phyloP scores from a whole-genome alignment of 768 basidiomycete genomes.

The Pleurotus eryngii region DNA sequence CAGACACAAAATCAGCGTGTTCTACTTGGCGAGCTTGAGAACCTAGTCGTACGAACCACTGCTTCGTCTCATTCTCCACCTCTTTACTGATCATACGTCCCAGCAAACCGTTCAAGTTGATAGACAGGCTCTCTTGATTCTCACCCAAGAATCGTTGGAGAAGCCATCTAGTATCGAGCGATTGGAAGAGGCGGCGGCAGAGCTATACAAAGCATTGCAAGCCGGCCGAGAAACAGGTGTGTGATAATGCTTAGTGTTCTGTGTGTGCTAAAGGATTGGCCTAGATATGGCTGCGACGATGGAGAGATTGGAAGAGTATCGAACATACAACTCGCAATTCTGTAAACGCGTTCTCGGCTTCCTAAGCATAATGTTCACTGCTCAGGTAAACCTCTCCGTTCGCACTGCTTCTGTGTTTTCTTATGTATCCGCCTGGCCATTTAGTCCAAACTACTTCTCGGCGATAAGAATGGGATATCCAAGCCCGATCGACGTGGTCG shows the following conservation, averaged over 20 bases:
- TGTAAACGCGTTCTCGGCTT: conserved; percentile 91
- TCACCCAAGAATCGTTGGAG: conserved; percentile 90
- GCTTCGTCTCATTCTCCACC: no score
- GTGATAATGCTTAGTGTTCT: conserved; percentile 7
- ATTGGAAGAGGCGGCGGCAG: conserved; percentile 79
- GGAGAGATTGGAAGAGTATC: conserved; percentile 88
- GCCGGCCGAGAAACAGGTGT: conserved; percentile 86
- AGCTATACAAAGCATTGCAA: conserved; percentile 93
- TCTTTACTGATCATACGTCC: conserved; percentile 1
- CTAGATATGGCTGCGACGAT: conserved; percentile 96
- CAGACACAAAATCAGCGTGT: conserved; percentile 94
- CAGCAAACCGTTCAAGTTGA: conserved; percentile 97
- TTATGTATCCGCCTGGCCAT: neutral
- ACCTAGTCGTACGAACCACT: conserved; percentile 61
- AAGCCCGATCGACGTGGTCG: conserved; percentile 40
- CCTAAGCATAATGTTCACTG: conserved; percentile 86
- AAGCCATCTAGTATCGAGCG: conserved; percentile 69
- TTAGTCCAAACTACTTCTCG: conserved; percentile 68
- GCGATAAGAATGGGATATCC: conserved; percentile 55
- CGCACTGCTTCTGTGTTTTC: neutral
- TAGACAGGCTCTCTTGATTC: conserved; percentile 62
- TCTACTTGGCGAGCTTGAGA: conserved; percentile 81
- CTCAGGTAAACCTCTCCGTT: conserved; percentile 55
- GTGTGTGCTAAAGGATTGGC: neutral
- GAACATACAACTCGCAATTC: conserved; percentile 86